phyloP scores from a whole-genome alignment of 345 rosid genomes.

The Syzygium aqueum region DNA sequence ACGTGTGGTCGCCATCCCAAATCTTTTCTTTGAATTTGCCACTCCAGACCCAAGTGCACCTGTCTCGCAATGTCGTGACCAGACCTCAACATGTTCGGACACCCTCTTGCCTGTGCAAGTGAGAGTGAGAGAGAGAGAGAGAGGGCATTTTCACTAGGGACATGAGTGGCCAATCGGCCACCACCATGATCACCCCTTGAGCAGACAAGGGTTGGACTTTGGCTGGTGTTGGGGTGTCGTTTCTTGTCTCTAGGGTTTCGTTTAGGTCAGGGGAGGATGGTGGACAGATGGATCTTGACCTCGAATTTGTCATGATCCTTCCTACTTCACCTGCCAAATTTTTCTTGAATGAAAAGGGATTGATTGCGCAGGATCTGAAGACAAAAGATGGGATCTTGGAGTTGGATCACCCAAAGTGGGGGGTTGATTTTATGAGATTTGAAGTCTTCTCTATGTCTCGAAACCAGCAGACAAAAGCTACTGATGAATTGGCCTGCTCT shows the following conservation, averaged over 20 bases:
- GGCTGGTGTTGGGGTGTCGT: neutral
- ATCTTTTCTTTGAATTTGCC: neutral
- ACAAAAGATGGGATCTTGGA: neutral
- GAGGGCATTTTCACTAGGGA: neutral
- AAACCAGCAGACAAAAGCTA: neutral
- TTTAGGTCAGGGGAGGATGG: neutral
- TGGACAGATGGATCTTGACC: neutral
- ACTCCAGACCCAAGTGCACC: neutral
- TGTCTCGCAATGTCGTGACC: neutral
- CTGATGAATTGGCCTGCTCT: neutral
- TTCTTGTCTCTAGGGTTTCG: neutral
- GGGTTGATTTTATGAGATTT: neutral
- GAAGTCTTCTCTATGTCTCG: neutral
- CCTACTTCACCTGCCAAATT: neutral
- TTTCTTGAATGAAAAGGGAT: neutral
- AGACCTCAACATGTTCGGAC: neutral
- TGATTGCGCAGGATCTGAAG: neutral
- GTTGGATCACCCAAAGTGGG: neutral
- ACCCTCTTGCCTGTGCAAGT: neutral
- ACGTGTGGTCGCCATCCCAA: constrained; percentile 10
- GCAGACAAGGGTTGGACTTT: neutral
- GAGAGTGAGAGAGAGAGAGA: neutral
- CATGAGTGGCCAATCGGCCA: neutral
- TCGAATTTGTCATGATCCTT: neutral
- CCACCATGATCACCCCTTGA: neutral